Base-by-base conservation (phyloP, 1,284 basidiomycete genomes). In the Xerocomus nothofagi region DNA sequence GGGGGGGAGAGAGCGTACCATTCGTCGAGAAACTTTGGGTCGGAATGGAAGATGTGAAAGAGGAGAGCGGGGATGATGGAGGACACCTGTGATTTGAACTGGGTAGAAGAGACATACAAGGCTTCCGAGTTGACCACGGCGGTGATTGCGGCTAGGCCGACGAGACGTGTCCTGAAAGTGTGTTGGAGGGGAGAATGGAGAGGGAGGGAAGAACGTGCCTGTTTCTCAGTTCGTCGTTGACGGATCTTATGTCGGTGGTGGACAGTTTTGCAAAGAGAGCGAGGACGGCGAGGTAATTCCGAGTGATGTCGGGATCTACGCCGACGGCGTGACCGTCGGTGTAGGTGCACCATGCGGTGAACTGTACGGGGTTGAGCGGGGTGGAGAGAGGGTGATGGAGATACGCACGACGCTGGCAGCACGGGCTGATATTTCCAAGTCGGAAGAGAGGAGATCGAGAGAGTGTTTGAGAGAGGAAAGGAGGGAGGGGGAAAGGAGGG, bases 301-400 rank as follows among this genome's bases (percentile, higher is more conserved):
- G 75, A 0, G 90, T 90, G 50, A 91, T 71, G 29, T 66, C 68
- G 57, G 81, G 80, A 63, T 95, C 92, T 24, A 88, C 81, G 39
- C 89, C 89, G 55, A 93, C 84, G 32, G 87, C 73, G 47, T 84
- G 81, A 0, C 93, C 91, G 58, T 94, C 88, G 8, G 93, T 91
- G 61, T 87, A 96, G 6, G 92, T 94, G n/a, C 91, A 88, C 81
- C 93, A 93, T 0, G 93, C 88, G 12, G 87, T 89, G 62, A 98
- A 95, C 86, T 93, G 63, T 12, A 8, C 24, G 39, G 12, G 12
- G 43, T 49, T 14, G 40, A 39, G 36, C 12, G 9, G 7, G 17
- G 30, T 10, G 1, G 32, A 23, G 11, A 3, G 41, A 9, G 26
- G 15, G 34, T n/a, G n/a, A n/a, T n/a, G 5, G 10, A 49, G 23